phyloP scores from a whole-genome alignment of 805 yeast genomes.

The Wickerhamomyces bisporus region DNA sequence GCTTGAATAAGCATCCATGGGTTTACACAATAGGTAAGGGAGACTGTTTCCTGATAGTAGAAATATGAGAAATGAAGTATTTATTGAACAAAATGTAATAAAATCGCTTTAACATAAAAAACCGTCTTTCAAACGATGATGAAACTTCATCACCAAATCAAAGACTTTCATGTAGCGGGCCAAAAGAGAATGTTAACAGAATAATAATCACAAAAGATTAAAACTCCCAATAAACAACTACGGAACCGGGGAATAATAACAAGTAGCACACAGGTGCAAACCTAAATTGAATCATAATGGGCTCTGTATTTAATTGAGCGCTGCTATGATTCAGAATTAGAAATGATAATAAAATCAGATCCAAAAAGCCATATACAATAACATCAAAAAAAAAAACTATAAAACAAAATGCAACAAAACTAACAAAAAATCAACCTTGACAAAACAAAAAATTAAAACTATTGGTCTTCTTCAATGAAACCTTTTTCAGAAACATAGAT shows the following conservation, averaged over 20 bases:
- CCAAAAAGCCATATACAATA: background rate
- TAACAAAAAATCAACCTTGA: background rate
- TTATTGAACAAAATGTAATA: no score
- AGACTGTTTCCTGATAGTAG: no score
- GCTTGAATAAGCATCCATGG: no score
- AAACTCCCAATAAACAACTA: background rate
- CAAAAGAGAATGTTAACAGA: background rate
- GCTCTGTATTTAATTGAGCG: constrained; percentile 7
- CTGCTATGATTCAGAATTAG: constrained; percentile 4
- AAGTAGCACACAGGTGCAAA: background rate
- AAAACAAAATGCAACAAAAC: background rate
- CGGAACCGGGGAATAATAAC: background rate
- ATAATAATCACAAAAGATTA: background rate
- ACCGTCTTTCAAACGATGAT: background rate
- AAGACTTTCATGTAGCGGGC: background rate
- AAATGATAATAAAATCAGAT: background rate
- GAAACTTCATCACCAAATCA: background rate
- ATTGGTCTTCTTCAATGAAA: constrained; percentile 61
- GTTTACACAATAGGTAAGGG: no score
- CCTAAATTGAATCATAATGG: constrained; percentile 6
- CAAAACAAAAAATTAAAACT: constrained; percentile 2
- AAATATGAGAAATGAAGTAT: no score
- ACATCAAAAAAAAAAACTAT: background rate
- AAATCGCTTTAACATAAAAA: no score
- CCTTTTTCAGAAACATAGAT: constrained; percentile 98